Base-by-base conservation (phyloP, 768 basidiomycete species). In the Chalciporus piperatus region DNA sequence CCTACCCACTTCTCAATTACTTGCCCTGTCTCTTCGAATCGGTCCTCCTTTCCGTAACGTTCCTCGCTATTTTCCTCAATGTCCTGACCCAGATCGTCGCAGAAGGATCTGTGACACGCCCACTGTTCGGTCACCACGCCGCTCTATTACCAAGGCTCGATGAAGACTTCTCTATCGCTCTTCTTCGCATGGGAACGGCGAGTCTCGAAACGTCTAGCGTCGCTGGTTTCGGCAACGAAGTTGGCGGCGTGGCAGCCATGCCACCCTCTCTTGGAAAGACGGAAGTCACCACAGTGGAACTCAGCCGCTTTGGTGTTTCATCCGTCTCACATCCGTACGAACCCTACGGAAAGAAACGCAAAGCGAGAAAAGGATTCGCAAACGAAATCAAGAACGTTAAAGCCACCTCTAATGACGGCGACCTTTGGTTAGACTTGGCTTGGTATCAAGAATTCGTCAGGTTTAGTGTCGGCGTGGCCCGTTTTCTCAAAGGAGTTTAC, bases 1-100 rank as follows among this genome's bases (percentile, higher is more conserved):
- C 74, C 12, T 88, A 89, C 59, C 88, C 89, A 1, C 73, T 89
- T 12, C 77, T 89, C 50, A 88, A 85, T 61, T 87, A 86, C 54
- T 76, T 89, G 49, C 85, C 87, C 4, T 86, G 83, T 66, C 67
- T 86, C 48, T 82, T 90, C 51, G 89, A 91, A 64, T 79, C 85
- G 1, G 43, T 79, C 44, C 76, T 91, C 35, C 58, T 87, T 27
- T 63, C 65, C 20, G 75, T 83, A 38, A 85, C 84, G 11, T 41
- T 79, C 6, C 70, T 87, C 38, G 85, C 88, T 7, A 67, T 83
- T 44, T 65, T 68, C 30, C 78, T 90, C 46, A 86, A 88, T 54
- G 74, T 71, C 11, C 57, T 88, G 56, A 82, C 84, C 0, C 89
- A 89, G 65, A 64, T 90, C 17, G 71, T 89, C 20, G 72, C 84